Conservation (phyloP, 352 stramenopile species). For the Pythium dissimile region DNA sequence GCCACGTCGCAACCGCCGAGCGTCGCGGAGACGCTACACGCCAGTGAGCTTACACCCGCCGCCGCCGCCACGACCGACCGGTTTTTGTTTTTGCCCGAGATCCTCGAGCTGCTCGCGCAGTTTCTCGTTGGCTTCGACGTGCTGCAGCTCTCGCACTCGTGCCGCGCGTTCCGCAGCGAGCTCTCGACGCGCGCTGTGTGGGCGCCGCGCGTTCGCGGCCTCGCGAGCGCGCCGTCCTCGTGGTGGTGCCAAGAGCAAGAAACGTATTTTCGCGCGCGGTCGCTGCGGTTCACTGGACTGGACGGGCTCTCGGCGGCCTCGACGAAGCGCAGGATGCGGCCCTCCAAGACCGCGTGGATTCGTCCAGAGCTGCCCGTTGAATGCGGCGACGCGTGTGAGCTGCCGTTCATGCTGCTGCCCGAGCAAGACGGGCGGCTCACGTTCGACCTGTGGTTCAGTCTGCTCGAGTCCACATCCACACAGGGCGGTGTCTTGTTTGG, state of each 20-base stretch:
- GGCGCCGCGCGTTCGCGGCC: neutral
- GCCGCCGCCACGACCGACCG: neutral
- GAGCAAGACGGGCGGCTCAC: conserved; percentile 3
- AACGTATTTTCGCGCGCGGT: conserved; percentile 1
- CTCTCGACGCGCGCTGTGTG: neutral
- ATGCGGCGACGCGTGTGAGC: conserved; percentile 6
- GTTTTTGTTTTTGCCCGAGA: conserved; percentile 15
- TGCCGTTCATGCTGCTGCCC: conserved; percentile 8
- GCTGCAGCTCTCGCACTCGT: conserved; percentile 10
- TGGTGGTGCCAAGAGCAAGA: conserved; percentile 5
- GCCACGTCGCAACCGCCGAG: neutral
- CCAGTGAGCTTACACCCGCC: neutral
- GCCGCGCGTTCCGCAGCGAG: neutral
- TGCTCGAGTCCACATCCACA: neutral
- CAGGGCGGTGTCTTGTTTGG: conserved; percentile 7
- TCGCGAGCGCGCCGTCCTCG: neutral
- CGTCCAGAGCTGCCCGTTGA: no score
- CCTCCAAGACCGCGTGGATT: neutral
- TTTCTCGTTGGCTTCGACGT: conserved; percentile 16
- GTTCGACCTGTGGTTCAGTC: conserved; percentile 17
- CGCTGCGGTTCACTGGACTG: conserved; percentile 6
- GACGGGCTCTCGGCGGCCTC: neutral
- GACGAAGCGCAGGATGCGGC: neutral
- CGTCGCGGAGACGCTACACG: neutral
- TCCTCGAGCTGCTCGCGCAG: conserved; percentile 9